Conservation (phyloP, 129 eudicot genomes). For the Flaveria sonorensis region DNA sequence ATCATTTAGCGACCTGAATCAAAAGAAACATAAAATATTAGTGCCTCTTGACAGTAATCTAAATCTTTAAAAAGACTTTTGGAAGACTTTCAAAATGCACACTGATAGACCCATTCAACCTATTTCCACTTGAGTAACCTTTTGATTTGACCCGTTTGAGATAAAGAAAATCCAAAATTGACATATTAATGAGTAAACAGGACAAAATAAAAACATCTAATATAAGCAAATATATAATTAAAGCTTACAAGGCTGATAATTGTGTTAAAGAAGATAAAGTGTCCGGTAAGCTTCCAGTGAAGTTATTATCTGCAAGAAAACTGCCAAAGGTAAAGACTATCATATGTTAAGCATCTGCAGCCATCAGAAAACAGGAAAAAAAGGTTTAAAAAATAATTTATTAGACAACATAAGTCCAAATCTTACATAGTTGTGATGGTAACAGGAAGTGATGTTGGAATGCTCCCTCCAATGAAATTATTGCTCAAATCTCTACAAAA, state of each 20-base stretch:
- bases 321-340: constrained; percentile 75
- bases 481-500: constrained; percentile 70
- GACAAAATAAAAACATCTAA: not conserved
- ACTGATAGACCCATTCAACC: not conserved
- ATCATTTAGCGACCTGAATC: constrained; percentile 75
- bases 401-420: not conserved
- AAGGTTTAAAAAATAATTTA: not conserved
- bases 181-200: too few species aligned
- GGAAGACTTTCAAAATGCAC: constrained; percentile 4
- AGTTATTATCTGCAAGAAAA: constrained; percentile 93
- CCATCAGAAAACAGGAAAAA: not conserved
- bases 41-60: not conserved
- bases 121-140: not conserved
- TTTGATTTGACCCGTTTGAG: not conserved
- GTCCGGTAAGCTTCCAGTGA: constrained; percentile 79
- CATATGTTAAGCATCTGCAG: constrained; percentile 36
- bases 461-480: constrained; percentile 71
- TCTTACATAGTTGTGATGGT: constrained; percentile 71
- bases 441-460: constrained; percentile 69
- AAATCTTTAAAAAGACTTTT: not conserved
- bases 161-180: not conserved
- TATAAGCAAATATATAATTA: not conserved
- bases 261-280: constrained; percentile 58
- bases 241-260: constrained; percentile 71
- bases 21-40: constrained; percentile 23